A percentile compares a stretch with the other conserved stretches of the same genome.
Evolutionary conservation across 495 filamentous ascomycete genomes (phyloP).

Genomic region (Letharia columbiana): DNA sequence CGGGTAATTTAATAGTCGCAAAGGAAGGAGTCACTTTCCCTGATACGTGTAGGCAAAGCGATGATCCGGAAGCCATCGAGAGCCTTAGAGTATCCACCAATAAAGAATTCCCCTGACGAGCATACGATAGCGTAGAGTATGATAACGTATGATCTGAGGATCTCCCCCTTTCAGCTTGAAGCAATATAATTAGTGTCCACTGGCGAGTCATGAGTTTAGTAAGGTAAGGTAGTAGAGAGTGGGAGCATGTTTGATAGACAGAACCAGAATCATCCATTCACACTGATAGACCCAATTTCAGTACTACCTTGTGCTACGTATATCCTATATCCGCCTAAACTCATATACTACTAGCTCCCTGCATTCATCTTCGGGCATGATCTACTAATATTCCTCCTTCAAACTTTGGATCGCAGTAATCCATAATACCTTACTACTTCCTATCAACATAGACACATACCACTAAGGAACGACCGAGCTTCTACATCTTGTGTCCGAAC

Average conservation of each 20-base stretch:
- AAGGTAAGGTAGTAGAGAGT: no score
- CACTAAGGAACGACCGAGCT: not conserved
- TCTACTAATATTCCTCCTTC: not conserved
- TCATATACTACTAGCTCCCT: no score
- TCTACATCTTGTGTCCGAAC: not conserved
- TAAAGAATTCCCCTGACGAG: not conserved
- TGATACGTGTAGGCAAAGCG: not conserved
- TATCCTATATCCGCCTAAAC: no score
- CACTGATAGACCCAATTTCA: no score
- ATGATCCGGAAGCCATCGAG: not conserved
- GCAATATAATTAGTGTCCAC: not conserved
- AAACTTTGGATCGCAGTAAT: no score
- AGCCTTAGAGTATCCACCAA: not conserved
- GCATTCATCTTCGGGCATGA: not conserved
- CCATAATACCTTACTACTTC: not conserved
- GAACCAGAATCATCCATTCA: no score
- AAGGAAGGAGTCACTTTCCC: not conserved
- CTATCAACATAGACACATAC: not conserved
- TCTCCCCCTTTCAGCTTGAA: not conserved
- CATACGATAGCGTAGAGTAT: not conserved
- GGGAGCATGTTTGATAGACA: no score
- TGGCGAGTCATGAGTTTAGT: not conserved
- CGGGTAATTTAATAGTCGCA: not conserved
- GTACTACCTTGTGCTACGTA: no score
- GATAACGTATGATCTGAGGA: slow-evolving; percentile 1